These are phyloP conservation scores for Pouteria glomerata DNA, from an alignment of 148 eudicot species.

Conservation along the genomic window DNA sequence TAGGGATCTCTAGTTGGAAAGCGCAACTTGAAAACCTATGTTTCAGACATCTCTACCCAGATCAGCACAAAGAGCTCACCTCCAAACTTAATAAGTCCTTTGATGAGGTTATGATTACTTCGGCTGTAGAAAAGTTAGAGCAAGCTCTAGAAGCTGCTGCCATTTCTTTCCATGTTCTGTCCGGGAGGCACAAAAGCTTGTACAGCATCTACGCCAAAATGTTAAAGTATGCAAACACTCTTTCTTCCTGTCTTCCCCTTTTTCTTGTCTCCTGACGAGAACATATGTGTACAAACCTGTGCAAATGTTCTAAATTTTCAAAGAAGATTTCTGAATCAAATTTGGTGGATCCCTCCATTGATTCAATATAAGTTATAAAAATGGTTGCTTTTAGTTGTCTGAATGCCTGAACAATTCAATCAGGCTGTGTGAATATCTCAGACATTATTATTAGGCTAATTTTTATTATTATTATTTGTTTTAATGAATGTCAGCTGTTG, in stretches of 20 bases:
- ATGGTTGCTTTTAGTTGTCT: neutral
- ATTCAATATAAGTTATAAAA: neutral
- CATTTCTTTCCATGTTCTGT: conserved; percentile 50
- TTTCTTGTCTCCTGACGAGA: neutral
- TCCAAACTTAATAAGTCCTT: conserved; percentile 63
- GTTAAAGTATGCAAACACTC: conserved; percentile 61
- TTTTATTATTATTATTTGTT: neutral
- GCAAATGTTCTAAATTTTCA: neutral
- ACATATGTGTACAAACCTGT: neutral
- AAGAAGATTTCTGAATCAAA: neutral
- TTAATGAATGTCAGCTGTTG: neutral
- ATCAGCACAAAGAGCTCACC: conserved; percentile 57
- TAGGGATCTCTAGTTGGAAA: conserved; percentile 93
- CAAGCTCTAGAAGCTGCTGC: conserved; percentile 55
- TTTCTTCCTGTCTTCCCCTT: conserved; percentile 3
- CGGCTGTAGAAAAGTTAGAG: conserved; percentile 56
- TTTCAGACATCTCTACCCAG: conserved; percentile 67
- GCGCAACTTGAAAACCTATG: conserved; percentile 81
- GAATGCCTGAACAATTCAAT: neutral
- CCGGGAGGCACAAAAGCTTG: conserved; percentile 93
- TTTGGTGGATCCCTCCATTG: neutral
- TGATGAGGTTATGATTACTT: conserved; percentile 65
- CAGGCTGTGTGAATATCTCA: neutral
- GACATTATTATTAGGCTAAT: neutral
- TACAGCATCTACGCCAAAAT: conserved; percentile 84